Conservation (phyloP, 768 basidiomycete species). For the Rhizopogon roseolus region DNA sequence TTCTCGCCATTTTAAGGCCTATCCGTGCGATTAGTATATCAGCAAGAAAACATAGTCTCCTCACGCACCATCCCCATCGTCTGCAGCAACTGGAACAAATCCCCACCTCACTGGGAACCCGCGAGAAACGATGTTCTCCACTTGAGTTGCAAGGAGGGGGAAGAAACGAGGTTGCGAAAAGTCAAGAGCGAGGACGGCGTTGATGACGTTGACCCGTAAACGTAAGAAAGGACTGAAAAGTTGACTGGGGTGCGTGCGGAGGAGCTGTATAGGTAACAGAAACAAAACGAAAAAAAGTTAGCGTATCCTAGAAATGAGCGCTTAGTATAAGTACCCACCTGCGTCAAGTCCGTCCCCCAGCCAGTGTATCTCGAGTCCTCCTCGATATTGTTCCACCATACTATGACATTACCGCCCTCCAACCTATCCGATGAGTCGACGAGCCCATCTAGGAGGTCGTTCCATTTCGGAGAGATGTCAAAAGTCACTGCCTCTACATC, state of each 20-base stretch:
- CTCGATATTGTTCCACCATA: conserved; percentile 92
- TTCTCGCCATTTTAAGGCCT: conserved; percentile 67
- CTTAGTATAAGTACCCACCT: conserved; percentile 34
- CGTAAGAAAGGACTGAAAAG: conserved; percentile 75
- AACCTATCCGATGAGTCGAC: conserved; percentile 86
- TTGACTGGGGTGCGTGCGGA: conserved; percentile 31
- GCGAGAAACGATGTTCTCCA: conserved; percentile 68
- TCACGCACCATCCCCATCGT: conserved; percentile 34
- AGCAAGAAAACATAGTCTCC: conserved; percentile 1
- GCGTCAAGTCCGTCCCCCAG: conserved; percentile 39
- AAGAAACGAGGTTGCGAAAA: conserved; percentile 59
- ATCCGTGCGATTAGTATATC: background rate
- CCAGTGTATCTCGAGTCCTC: conserved; percentile 63
- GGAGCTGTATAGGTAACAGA: conserved; percentile 15
- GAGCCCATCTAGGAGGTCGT: conserved; percentile 51
- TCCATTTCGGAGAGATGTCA: conserved; percentile 52
- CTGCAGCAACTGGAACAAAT: conserved; percentile 68
- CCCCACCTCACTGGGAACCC: conserved; percentile 82
- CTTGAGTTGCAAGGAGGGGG: conserved; percentile 56
- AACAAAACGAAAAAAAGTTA: conserved; percentile 1
- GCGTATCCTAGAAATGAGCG: background rate
- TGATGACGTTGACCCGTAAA: conserved; percentile 78
- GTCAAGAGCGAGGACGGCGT: conserved; percentile 78
- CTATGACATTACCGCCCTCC: conserved; percentile 70
- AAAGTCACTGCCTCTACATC: conserved; percentile 41